Conservation (phyloP, 192 early-diverging fungal species). For the Tieghemiomyces parasiticus region DNA sequence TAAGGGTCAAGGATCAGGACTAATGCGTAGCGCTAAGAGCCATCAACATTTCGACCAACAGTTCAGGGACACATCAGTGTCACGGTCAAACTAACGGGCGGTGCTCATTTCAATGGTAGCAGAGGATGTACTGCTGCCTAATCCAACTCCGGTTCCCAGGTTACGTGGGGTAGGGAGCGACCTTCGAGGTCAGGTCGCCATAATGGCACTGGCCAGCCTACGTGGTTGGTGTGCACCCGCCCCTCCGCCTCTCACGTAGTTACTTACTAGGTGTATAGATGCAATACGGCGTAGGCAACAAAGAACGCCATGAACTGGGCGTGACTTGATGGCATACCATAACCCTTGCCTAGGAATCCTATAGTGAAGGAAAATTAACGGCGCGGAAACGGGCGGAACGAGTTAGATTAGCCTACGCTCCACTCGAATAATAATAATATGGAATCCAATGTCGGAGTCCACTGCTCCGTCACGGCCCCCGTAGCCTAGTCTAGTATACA, state of each 20-base stretch:
- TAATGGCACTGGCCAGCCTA: slow-evolving; percentile 5
- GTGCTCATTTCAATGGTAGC: too few relatives aligned
- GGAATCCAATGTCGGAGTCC: background rate
- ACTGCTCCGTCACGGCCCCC: background rate
- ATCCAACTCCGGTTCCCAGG: too few relatives aligned
- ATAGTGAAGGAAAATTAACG: slow-evolving; percentile 3
- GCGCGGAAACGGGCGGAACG: background rate
- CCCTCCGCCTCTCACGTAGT: background rate
- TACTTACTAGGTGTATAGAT: slow-evolving; percentile 30
- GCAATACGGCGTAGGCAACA: slow-evolving; percentile 36
- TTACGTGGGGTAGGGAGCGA: background rate
- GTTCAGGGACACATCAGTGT: too few relatives aligned
- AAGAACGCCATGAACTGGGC: slow-evolving; percentile 71
- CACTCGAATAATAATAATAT: background rate
- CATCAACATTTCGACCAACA: background rate
- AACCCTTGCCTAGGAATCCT: slow-evolving; percentile 53
- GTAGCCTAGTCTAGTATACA: background rate
- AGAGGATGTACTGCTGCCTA: too few relatives aligned
- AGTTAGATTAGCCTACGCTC: background rate
- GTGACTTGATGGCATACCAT: slow-evolving; percentile 79
- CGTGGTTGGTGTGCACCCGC: background rate
- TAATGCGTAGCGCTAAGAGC: background rate
- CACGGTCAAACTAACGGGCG: too few relatives aligned
- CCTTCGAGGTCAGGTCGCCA: background rate
- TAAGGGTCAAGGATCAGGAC: too few relatives aligned